Evolutionary conservation across 305 asterid genomes (phyloP), one percentile per base, ranked within the genome.

Genomic region (Fraxinus angustifolia): DNA sequence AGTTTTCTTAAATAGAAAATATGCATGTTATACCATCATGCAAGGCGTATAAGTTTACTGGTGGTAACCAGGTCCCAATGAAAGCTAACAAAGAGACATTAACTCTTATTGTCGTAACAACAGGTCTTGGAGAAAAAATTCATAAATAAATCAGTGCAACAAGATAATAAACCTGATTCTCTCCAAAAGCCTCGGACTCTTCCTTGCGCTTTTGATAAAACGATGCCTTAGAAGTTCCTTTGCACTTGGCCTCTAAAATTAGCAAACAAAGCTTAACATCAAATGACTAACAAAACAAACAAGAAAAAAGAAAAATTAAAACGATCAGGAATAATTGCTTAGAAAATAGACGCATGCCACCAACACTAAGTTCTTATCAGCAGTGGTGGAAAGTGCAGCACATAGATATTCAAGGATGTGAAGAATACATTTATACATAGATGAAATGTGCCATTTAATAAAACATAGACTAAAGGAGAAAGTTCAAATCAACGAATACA

Each of bases 211-310:
- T 91, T 88, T 90, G 82, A 94, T 88, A 83, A 94, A 93, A 21
- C 97, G 97, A 80, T 92, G 97, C 91, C 90, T 94, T 78, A 93
- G 89, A 77, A 94, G 94, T 83, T 94, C 98, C 92, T 89, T 94
- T 16, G 98, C 98, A 89, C 97, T 92, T 87, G 92, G 91, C 88
- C 98, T 91, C 98, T 94, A 80, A 31, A 82, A 86, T 70, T 65
- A 78, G 79, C 65, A 80, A 70, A 71, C 31, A n/a, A 53, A 82
- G 75, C 17, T 62, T 79, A 60, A 74, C 48, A 40, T 28, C 38
- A 67, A 79, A 86, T 65, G 58, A 36, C 38, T 50, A 75, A 70
- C 84, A 80, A 80, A 81, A 79, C 50, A 65, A 42, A 75, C n/a
- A 71, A 70, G 81, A 82, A 40, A 34, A 36, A 28, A 12, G 60